Evolutionary conservation across 2,329 filamentous ascomycete genomes (phyloP).

Genomic region (Ophiocordyceps camponoti-leonardi): DNA sequence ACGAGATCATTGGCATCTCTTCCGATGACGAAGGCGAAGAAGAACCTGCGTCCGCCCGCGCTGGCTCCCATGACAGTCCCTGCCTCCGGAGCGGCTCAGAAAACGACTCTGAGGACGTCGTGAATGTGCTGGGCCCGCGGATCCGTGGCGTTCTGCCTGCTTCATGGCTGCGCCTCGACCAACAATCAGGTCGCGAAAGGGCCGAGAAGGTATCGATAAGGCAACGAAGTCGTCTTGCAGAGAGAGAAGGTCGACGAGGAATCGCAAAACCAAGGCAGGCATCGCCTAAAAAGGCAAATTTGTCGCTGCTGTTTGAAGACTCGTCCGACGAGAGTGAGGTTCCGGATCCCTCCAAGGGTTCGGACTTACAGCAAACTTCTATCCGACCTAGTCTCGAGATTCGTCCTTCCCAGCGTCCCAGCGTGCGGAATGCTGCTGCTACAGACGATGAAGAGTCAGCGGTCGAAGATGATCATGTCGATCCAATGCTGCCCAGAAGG

Average conservation of each 20-base stretch:
- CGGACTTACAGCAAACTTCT: slow-evolving; percentile 8
- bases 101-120: slow-evolving; percentile 24
- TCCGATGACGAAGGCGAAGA: slow-evolving; percentile 9
- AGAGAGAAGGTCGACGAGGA: slow-evolving; percentile 25
- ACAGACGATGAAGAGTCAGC: slow-evolving; percentile 17
- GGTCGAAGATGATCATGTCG: slow-evolving; percentile 34
- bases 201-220: slow-evolving; percentile 11
- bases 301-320: slow-evolving; percentile 26
- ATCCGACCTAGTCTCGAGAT: slow-evolving; percentile 11
- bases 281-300: slow-evolving; percentile 10
- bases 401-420: slow-evolving; percentile 1
- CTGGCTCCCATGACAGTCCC: slow-evolving; percentile 2
- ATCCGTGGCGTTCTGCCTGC: slow-evolving; percentile 47
- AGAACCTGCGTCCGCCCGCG: slow-evolving; percentile 1
- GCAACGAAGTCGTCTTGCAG: slow-evolving; percentile 15
- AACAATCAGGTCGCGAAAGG: slow-evolving; percentile 19
- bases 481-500: slow-evolving; percentile 27
- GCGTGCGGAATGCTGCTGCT: slow-evolving; percentile 1
- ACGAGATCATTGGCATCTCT: slow-evolving; percentile 5
- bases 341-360: slow-evolving; percentile 5
- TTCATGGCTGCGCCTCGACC: slow-evolving; percentile 48
- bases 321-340: slow-evolving; percentile 25
- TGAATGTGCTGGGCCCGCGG: slow-evolving; percentile 22
- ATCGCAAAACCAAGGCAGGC: slow-evolving; percentile 28
- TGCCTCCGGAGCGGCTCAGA: slow-evolving; percentile 14